A percentile compares a stretch with the other conserved stretches of the same genome.
These are phyloP conservation scores for Senecio squalidus DNA, from an alignment of 140 eudicot species.

Conservation along the genomic window DNA sequence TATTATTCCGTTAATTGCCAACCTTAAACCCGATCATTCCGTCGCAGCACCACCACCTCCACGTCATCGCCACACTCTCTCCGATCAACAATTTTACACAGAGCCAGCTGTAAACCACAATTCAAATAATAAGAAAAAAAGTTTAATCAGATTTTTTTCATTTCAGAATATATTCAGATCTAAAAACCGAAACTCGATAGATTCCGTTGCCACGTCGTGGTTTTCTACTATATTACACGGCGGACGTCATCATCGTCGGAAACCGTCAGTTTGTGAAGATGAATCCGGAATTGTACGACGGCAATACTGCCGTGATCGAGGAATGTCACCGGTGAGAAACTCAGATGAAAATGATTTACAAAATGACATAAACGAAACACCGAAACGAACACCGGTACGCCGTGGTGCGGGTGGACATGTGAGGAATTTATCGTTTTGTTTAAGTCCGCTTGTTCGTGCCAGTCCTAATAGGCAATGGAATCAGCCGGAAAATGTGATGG, in stretches of 20 bases:
- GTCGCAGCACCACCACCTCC: constrained; percentile 1
- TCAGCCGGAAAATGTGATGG: constrained; percentile 30
- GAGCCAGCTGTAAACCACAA: constrained; percentile 51
- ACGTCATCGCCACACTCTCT: constrained; percentile 26
- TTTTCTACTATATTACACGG: constrained; percentile 27
- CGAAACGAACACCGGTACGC: too few species aligned
- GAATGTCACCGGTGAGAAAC: constrained; percentile 72
- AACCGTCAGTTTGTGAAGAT: constrained; percentile 20
- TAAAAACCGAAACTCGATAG: constrained; percentile 17
- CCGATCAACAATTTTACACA: constrained; percentile 52
- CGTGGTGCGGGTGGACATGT: too few species aligned
- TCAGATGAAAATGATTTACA: constrained; percentile 40
- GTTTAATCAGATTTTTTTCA: constrained; percentile 26
- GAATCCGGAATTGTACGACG: constrained; percentile 15
- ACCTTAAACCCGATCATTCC: constrained; percentile 43
- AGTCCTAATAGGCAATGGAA: constrained; percentile 67
- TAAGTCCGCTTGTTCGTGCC: constrained; percentile 80
- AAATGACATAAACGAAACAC: too few species aligned
- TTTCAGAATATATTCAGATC: constrained; percentile 51
- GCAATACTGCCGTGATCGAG: constrained; percentile 38
- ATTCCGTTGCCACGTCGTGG: constrained; percentile 35
- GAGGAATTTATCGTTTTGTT: constrained; percentile 44
- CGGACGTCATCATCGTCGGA: constrained; percentile 31
- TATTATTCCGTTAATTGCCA: constrained; percentile 27
- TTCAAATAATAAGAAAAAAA: constrained; percentile 32